A percentile compares a stretch with the other conserved stretches of the same genome.
Evolutionary conservation across 1,139 yeast genomes (phyloP).

Genomic region (Protomyces arabidopsidicola): DNA sequence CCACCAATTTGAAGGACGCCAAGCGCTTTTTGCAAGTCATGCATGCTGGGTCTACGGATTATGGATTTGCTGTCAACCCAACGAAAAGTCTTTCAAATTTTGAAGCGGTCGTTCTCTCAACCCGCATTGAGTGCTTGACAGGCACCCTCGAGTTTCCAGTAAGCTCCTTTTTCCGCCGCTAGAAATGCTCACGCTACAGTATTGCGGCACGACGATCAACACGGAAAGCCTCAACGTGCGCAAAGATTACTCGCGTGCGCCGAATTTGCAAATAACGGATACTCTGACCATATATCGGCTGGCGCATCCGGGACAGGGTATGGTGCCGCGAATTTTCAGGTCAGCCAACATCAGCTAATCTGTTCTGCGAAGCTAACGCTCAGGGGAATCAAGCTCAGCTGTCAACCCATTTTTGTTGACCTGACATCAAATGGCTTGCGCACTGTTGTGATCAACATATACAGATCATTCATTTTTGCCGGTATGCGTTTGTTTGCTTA

Average conservation of each 20-base stretch:
- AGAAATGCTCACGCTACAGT: constrained; percentile 25
- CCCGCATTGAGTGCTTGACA: constrained; percentile 23
- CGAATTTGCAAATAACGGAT: constrained; percentile 20
- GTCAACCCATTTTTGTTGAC: constrained; percentile 29
- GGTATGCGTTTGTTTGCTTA: constrained; percentile 31
- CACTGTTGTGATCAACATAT: constrained; percentile 31
- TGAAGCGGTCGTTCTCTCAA: constrained; percentile 8
- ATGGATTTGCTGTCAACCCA: constrained; percentile 58
- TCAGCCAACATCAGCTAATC: constrained; percentile 2
- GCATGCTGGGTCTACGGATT: constrained; percentile 40
- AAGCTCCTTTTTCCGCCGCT: not conserved
- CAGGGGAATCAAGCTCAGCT: constrained; percentile 24
- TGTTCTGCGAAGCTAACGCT: not conserved
- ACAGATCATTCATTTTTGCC: constrained; percentile 30
- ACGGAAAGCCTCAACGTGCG: constrained; percentile 30
- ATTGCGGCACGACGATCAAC: constrained; percentile 33
- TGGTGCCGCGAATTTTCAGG: constrained; percentile 26
- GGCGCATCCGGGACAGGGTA: constrained; percentile 25
- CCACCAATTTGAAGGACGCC: constrained; percentile 43
- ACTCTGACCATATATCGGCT: constrained; percentile 30
- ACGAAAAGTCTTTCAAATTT: constrained; percentile 49
- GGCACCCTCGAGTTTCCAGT: constrained; percentile 18
- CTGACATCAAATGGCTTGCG: constrained; percentile 28
- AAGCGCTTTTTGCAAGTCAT: constrained; percentile 38
- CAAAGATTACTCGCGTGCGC: constrained; percentile 30